Evolutionary conservation across 2,329 filamentous ascomycete species (phyloP).

Genomic region (Penicillium olsonii): DNA sequence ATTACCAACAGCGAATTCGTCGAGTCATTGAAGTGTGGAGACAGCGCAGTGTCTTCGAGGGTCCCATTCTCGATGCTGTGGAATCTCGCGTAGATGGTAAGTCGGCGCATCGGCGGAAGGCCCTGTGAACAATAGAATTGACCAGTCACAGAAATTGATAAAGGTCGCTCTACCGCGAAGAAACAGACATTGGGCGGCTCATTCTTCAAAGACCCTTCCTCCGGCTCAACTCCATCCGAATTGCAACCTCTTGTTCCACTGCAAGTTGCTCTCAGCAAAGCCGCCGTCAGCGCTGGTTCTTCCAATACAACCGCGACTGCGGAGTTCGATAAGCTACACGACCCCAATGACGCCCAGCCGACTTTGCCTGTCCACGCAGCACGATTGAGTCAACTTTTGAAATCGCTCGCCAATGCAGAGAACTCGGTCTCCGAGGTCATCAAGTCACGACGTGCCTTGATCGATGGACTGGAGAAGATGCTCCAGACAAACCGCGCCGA

Average conservation of each 20-base stretch:
- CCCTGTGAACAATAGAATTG: neutral
- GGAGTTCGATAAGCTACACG: conserved; percentile 82
- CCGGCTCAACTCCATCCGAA: conserved; percentile 68
- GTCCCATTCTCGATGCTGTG: conserved; percentile 74
- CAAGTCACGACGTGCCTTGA: conserved; percentile 75
- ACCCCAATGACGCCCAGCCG: conserved; percentile 67
- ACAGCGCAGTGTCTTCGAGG: conserved; percentile 80
- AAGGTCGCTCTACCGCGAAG: conserved; percentile 52
- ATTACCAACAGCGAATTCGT: conserved; percentile 83
- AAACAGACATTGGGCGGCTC: conserved; percentile 66
- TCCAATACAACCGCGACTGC: conserved; percentile 70
- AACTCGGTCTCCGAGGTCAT: conserved; percentile 86
- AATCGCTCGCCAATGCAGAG: conserved; percentile 83
- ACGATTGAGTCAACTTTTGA: conserved; percentile 83
- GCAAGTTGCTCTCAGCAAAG: conserved; percentile 73
- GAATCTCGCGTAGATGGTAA: conserved; percentile 78
- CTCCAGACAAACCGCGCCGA: conserved; percentile 71
- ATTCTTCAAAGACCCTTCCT: conserved; percentile 63
- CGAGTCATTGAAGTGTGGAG: conserved; percentile 95
- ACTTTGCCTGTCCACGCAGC: conserved; percentile 90
- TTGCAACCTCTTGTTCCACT: conserved; percentile 72
- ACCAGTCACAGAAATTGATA: conserved; percentile 55
- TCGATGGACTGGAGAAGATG: conserved; percentile 79
- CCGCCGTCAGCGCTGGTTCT: conserved; percentile 66
- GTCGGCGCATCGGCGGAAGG: conserved; percentile 17